Evolutionary conservation across 192 early-diverging fungal genomes (phyloP).

Genomic region (Coemansia guatemalensis): DNA sequence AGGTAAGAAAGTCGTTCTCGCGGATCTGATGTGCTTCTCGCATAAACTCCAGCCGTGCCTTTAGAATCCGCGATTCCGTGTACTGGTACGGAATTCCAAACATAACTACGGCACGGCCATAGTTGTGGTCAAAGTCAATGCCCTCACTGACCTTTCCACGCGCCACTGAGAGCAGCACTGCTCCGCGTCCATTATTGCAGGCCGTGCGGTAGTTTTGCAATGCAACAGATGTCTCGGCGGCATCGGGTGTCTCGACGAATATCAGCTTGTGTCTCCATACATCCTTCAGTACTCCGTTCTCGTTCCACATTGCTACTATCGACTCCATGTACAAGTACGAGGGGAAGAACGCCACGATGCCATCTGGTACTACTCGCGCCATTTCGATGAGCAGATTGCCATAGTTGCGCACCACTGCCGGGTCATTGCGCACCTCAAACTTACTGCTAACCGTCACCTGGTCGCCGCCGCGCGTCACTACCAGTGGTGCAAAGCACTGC

Average conservation of each 20-base stretch:
- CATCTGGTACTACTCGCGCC: constrained; percentile 92
- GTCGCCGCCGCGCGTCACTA: constrained; percentile 95
- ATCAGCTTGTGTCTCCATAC: constrained; percentile 97
- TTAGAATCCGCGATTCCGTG: constrained; percentile 92
- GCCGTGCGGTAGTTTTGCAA: constrained; percentile 92
- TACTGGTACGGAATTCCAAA: constrained; percentile 99
- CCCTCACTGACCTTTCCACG: constrained; percentile 99
- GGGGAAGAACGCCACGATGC: constrained; percentile 98
- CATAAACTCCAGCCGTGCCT: constrained; percentile 94
- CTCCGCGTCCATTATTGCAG: constrained; percentile 98
- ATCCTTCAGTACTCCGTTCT: constrained; percentile 92
- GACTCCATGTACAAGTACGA: constrained; percentile 99
- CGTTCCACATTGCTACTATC: constrained; percentile 98
- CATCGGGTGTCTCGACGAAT: constrained; percentile 99
- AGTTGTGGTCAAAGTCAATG: constrained; percentile 99
- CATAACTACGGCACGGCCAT: constrained; percentile 97
- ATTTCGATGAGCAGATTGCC: constrained; percentile 96
- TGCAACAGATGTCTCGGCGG: constrained; percentile 93
- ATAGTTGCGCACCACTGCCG: constrained; percentile 98
- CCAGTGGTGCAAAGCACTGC: constrained; percentile 95
- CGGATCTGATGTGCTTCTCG: constrained; percentile 90
- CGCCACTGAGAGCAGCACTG: constrained; percentile 94
- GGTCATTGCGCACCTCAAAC: constrained; percentile 98
- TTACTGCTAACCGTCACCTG: constrained; percentile 97
- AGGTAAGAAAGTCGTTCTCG: constrained; percentile 99